phyloP scores from a whole-genome alignment of 2,329 filamentous ascomycete genomes.

The Hypomyces perniciosus region DNA sequence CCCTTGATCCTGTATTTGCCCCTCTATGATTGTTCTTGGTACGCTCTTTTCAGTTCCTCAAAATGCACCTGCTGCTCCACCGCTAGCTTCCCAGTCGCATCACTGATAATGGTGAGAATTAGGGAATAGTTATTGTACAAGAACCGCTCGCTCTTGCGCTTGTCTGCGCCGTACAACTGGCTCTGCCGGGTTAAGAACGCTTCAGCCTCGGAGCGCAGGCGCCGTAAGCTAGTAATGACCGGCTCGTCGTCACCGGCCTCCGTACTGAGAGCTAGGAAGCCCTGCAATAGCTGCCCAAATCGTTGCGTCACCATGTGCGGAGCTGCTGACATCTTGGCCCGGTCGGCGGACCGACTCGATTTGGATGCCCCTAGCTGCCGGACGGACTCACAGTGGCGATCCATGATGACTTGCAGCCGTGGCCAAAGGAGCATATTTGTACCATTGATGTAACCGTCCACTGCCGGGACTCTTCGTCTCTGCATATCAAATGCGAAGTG shows the following conservation, averaged over 20 bases:
- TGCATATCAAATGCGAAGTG: constrained; percentile 92
- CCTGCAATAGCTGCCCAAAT: constrained; percentile 89
- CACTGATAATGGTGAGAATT: constrained; percentile 85
- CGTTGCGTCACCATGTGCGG: constrained; percentile 89
- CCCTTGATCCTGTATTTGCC: too few relatives aligned
- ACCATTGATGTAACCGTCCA: constrained; percentile 88
- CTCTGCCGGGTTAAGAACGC: constrained; percentile 73
- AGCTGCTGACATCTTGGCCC: constrained; percentile 63
- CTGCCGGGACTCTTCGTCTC: constrained; percentile 79
- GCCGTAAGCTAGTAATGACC: constrained; percentile 70
- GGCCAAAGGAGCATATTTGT: constrained; percentile 97
- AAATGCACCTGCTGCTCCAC: constrained; percentile 72
- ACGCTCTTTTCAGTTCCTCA: constrained; percentile 55
- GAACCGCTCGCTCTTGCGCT: constrained; percentile 78
- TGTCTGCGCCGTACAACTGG: constrained; percentile 65
- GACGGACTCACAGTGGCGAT: constrained; percentile 84
- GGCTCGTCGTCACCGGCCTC: constrained; percentile 94
- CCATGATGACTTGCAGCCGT: constrained; percentile 88
- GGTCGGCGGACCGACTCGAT: constrained; percentile 39
- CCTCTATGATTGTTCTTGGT: constrained; percentile 39
- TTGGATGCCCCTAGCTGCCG: constrained; percentile 53
- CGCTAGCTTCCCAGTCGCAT: constrained; percentile 66
- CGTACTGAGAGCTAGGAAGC: constrained; percentile 74
- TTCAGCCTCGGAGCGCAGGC: constrained; percentile 77
- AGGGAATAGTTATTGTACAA: constrained; percentile 95